A percentile compares a stretch with the other conserved stretches of the same genome.
These are phyloP conservation scores for Diutina pseudorugosa DNA, from an alignment of 1,139 yeast species.

Conservation along the genomic window DNA sequence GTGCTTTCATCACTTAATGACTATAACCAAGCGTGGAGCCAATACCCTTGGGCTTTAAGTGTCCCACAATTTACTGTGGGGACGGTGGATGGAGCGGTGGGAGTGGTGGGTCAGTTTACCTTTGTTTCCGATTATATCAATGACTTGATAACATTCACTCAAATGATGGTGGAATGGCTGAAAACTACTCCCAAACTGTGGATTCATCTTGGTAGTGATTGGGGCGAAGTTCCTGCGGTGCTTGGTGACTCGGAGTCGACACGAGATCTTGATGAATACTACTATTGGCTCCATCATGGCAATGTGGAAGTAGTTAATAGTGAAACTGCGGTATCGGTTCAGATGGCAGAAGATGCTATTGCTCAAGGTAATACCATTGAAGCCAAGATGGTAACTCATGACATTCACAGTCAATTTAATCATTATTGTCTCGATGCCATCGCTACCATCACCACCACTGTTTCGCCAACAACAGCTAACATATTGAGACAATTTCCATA, in stretches of 20 bases:
- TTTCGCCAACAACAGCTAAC: too few species aligned
- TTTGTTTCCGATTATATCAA: not conserved
- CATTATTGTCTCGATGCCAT: not conserved
- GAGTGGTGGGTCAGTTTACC: not conserved
- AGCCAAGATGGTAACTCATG: not conserved
- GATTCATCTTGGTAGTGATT: not conserved
- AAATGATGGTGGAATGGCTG: not conserved
- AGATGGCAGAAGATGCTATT: not conserved
- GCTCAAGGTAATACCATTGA: not conserved
- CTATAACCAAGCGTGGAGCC: not conserved
- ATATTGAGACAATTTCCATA: too few species aligned
- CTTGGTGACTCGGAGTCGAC: not conserved
- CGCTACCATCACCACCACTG: not conserved
- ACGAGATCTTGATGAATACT: not conserved
- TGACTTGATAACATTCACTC: not conserved
- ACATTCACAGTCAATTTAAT: not conserved
- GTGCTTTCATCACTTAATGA: not conserved
- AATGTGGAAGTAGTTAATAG: not conserved
- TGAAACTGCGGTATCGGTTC: not conserved
- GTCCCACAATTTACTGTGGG: not conserved
- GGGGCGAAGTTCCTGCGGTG: not conserved
- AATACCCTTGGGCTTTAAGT: not conserved
- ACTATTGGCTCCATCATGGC: not conserved
- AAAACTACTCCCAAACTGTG: not conserved
- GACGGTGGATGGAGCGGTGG: not conserved